phyloP scores from a whole-genome alignment of 441 rosid genomes.

The Eruca vesicaria region DNA sequence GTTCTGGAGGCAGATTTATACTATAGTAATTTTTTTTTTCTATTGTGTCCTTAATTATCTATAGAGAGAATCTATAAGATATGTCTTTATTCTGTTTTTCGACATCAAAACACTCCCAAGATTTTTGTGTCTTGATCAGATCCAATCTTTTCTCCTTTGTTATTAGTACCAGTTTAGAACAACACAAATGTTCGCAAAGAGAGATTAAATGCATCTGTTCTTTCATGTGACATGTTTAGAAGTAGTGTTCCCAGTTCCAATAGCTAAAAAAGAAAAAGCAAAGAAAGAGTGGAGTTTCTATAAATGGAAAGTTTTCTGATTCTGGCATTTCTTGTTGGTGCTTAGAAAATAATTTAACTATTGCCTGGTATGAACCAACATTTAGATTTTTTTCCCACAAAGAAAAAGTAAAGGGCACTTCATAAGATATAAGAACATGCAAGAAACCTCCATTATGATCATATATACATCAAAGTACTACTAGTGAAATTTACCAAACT shows the following conservation, averaged over 20 bases:
- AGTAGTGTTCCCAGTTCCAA: slow-evolving; percentile 15
- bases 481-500: slow-evolving; percentile 16
- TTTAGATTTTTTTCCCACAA: slow-evolving; percentile 27
- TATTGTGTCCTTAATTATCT: neutral
- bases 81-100: slow-evolving; percentile 21
- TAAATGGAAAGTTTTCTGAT: slow-evolving; percentile 10
- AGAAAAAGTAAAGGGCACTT: slow-evolving; percentile 28
- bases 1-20: slow-evolving; percentile 4
- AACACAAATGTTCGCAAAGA: neutral
- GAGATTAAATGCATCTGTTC: slow-evolving; percentile 28
- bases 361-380: slow-evolving; percentile 26
- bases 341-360: neutral
- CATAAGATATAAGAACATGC: neutral
- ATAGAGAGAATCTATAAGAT: slow-evolving; percentile 19
- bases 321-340: slow-evolving; percentile 7
- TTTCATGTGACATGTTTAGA: slow-evolving; percentile 26
- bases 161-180: slow-evolving; percentile 2
- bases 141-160: neutral
- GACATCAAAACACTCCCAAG: slow-evolving; percentile 24
- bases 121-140: slow-evolving; percentile 19
- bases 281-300: slow-evolving; percentile 24
- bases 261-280: neutral
- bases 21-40: neutral
- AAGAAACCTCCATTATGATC: slow-evolving; percentile 14
- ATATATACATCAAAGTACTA: neutral